Evolutionary conservation across 2,329 filamentous ascomycete genomes (phyloP).

Genomic region (Mycosphaerelloides madeirae): DNA sequence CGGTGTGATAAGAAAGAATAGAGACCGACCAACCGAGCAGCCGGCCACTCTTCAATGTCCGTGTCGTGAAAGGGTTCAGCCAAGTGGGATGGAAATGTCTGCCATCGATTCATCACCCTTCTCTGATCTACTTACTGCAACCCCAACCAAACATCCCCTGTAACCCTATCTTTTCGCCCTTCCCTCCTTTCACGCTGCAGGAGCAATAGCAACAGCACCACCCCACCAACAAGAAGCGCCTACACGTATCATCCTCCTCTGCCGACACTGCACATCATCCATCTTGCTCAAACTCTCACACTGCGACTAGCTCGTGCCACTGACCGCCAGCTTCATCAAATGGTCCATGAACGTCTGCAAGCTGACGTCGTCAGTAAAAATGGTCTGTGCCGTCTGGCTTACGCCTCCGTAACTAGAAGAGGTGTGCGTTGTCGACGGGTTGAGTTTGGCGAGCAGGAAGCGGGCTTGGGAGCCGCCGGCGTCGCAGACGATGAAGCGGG

Average conservation of each 20-base stretch:
- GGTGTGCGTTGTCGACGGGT: constrained; percentile 95
- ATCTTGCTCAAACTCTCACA: neutral
- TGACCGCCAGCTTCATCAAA: constrained; percentile 74
- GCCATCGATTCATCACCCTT: too few relatives aligned
- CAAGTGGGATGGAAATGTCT: too few relatives aligned
- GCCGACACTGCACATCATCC: neutral
- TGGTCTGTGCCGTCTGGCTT: constrained; percentile 87
- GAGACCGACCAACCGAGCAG: too few relatives aligned
- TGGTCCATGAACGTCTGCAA: constrained; percentile 99
- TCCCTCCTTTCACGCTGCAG: too few relatives aligned
- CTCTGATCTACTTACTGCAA: too few relatives aligned
- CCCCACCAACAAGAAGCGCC: neutral
- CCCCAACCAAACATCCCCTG: too few relatives aligned
- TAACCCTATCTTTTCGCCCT: too few relatives aligned
- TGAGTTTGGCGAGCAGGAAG: constrained; percentile 94
- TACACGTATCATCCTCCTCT: neutral
- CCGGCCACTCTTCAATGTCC: too few relatives aligned
- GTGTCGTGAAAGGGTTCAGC: too few relatives aligned
- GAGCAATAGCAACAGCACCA: neutral
- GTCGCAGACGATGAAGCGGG: constrained; percentile 96
- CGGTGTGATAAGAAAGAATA: too few relatives aligned
- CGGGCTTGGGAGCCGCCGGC: constrained; percentile 96
- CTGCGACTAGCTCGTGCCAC: constrained; percentile 31
- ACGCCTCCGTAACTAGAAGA: constrained; percentile 87
- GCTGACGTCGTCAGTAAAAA: constrained; percentile 97